phyloP scores from a whole-genome alignment of 805 yeast genomes.

The Wickerhamiella sorbophila region DNA sequence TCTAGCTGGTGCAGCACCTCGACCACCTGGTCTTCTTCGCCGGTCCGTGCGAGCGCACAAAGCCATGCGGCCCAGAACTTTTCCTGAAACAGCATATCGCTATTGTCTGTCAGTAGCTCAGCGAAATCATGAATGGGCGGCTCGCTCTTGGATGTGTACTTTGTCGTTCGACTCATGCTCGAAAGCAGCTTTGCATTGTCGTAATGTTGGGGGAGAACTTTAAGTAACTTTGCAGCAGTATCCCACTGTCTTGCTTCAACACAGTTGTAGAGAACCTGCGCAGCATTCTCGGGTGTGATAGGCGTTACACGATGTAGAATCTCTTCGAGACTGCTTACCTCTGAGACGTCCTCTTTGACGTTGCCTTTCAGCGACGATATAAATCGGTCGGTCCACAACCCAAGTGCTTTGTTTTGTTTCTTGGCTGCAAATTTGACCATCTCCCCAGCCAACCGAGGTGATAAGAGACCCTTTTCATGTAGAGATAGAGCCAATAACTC shows the following conservation, averaged over 20 bases:
- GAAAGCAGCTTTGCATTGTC: not conserved
- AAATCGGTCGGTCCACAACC: not conserved
- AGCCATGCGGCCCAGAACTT: not conserved
- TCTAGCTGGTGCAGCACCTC: not conserved
- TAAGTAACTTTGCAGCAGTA: not conserved
- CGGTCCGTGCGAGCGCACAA: not conserved
- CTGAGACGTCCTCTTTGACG: not conserved
- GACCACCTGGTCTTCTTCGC: not conserved
- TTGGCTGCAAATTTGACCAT: constrained; percentile 5
- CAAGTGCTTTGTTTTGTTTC: not conserved
- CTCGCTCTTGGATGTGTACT: not conserved
- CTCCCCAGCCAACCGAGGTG: constrained; percentile 8
- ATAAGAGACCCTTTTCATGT: constrained; percentile 1
- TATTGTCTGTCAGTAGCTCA: not conserved
- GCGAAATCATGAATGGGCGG: not conserved
- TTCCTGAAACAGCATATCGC: not conserved
- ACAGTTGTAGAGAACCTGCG: not conserved
- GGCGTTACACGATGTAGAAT: constrained; percentile 2
- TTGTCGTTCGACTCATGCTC: not conserved
- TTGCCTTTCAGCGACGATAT: not conserved
- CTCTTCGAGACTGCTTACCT: not conserved
- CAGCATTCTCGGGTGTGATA: not conserved
- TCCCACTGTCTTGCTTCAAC: not conserved
- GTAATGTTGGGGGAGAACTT: not conserved
- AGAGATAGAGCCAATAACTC: constrained; percentile 6